A percentile compares a stretch with the other conserved stretches of the same genome.
Conservation (phyloP, 2,329 filamentous ascomycete genomes). For the Cladophialophora yegresii region DNA sequence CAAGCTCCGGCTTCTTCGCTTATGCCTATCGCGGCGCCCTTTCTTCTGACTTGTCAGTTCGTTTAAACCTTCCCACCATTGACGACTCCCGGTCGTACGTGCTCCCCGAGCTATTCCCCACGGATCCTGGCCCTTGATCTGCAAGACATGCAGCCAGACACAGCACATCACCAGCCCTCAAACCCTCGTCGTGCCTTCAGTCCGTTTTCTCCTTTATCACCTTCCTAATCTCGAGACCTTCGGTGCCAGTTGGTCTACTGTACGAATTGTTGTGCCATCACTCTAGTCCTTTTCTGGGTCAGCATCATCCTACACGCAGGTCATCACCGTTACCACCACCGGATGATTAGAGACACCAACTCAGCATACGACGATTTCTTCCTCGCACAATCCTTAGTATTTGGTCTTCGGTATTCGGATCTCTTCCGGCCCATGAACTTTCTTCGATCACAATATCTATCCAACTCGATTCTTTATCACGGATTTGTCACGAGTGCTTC, state of each 20-base stretch:
- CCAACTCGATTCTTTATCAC: background rate
- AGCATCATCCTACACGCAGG: background rate
- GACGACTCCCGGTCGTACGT: background rate
- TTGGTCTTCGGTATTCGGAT: background rate
- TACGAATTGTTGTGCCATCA: background rate
- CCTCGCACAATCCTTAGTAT: background rate
- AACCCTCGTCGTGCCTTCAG: background rate
- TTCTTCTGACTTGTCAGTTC: conserved; percentile 15
- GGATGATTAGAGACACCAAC: background rate
- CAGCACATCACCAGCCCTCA: background rate
- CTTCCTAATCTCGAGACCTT: background rate
- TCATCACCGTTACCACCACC: background rate
- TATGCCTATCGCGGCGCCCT: background rate
- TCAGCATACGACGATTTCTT: background rate
- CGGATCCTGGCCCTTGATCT: background rate
- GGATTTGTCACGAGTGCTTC: conserved; percentile 7
- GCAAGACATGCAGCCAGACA: background rate
- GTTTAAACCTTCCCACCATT: conserved; percentile 6
- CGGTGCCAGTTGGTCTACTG: background rate
- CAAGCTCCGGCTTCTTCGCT: conserved; percentile 7
- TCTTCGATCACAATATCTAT: background rate
- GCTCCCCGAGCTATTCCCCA: background rate
- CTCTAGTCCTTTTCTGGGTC: background rate
- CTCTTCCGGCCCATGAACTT: background rate
- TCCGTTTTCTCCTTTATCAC: background rate